A percentile compares a stretch with the other conserved stretches of the same genome.
phyloP scores from a whole-genome alignment of 2,329 filamentous ascomycete species.

The Rhytidhysteron rufulum region DNA sequence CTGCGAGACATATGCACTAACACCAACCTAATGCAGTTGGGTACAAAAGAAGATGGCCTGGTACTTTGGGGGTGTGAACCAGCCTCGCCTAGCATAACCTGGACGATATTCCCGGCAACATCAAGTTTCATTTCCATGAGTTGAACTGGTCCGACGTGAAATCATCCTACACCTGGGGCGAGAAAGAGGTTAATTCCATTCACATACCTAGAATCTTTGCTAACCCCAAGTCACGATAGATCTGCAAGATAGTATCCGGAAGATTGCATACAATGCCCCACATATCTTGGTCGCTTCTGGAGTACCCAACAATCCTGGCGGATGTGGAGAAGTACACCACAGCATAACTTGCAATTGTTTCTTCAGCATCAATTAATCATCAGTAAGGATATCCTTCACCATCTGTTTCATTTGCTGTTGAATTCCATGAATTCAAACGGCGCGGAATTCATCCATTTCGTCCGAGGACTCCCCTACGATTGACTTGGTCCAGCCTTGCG shows the following conservation, averaged over 20 bases:
- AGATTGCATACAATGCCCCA: conserved; percentile 67
- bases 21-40: conserved; percentile 51
- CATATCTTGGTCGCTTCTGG: conserved; percentile 75
- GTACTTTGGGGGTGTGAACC: conserved; percentile 71
- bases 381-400: too few species aligned
- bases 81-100: too few species aligned
- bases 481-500: too few species aligned
- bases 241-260: conserved; percentile 63
- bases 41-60: conserved; percentile 82
- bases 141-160: conserved; percentile 77
- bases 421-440: too few species aligned
- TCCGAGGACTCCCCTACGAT: too few species aligned
- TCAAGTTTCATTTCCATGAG: conserved; percentile 62
- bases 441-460: too few species aligned
- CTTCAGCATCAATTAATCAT: conserved; percentile 73
- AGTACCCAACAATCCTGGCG: conserved; percentile 59
- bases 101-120: conserved; percentile 69
- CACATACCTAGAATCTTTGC: conserved; percentile 67
- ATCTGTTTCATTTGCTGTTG: too few species aligned
- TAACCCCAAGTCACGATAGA: conserved; percentile 66
- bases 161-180: conserved; percentile 66
- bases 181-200: conserved; percentile 78
- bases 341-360: conserved; percentile 77
- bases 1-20: background rate
- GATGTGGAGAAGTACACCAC: conserved; percentile 64